Evolutionary conservation across 352 stramenopile species (phyloP).

Genomic region (Globisporangium barbulae): DNA sequence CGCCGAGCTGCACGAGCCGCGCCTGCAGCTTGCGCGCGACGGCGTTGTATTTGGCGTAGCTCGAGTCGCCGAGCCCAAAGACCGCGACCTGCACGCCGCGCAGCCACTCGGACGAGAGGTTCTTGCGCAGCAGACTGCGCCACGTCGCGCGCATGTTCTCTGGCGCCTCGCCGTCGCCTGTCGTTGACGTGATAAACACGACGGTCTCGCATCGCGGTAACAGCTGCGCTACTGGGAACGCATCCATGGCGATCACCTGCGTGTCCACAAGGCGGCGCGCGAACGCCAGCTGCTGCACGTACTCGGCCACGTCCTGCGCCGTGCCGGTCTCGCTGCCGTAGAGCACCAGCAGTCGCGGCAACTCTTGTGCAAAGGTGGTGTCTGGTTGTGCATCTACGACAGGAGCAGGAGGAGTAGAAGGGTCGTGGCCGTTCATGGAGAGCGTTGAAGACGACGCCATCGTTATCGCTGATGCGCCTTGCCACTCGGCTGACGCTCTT

Average conservation of each 20-base stretch:
- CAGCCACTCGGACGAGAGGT: conserved; percentile 66
- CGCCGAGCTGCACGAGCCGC: conserved; percentile 85
- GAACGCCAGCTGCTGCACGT: conserved; percentile 63
- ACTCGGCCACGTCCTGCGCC: conserved; percentile 83
- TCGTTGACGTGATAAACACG: conserved; percentile 91
- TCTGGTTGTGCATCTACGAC: neutral
- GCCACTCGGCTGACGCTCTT: neutral
- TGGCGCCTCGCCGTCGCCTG: conserved; percentile 89
- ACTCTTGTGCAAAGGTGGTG: neutral
- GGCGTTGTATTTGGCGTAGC: conserved; percentile 92
- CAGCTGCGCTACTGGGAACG: conserved; percentile 47
- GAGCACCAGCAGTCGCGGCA: conserved; percentile 73
- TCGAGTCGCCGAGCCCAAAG: conserved; percentile 91
- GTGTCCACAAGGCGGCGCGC: conserved; percentile 57
- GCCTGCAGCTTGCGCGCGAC: conserved; percentile 82
- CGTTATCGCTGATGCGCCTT: neutral
- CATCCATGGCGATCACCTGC: conserved; percentile 62
- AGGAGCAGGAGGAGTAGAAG: neutral
- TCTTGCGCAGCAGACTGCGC: conserved; percentile 86
- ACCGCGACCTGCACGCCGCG: conserved; percentile 70
- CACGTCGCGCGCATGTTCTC: conserved; percentile 89
- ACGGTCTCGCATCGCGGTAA: conserved; percentile 57
- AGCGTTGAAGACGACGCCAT: neutral
- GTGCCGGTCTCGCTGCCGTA: conserved; percentile 91
- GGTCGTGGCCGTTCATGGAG: conserved; percentile 1